Base-by-base conservation (phyloP, 257 asterid species). In the Solanum sitiens region DNA sequence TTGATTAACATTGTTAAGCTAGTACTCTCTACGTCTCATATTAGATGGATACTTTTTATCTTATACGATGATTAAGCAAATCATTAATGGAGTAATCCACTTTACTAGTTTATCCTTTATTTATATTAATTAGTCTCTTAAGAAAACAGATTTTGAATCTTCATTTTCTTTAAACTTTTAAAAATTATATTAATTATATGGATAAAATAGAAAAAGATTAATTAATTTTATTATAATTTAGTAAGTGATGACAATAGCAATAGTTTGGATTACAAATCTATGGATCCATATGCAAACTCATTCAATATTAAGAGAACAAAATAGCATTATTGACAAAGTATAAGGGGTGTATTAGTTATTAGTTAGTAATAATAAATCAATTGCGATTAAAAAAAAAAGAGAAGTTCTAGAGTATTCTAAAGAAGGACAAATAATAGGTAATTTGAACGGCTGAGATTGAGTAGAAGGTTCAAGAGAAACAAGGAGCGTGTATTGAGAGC, bases 401-500 rank as follows among this genome's bases (percentile, higher is more conserved):
- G 63, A 86, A 32, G 37, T 89, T 91, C 91, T 88, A 88, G 91
- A 91, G 32, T 61, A 77, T 91, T 89, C 91, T 79, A 50, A 76
- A 44, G 86, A 18, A 68, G 25, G 16, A 71, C 40, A 21, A 73
- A 32, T 27, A 30, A 47, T 45, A 80, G 7, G 42, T 14, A 35
- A 76, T 30, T 42, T 61, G 27, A 71, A 88, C 93, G 93, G 90
- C 87, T 84, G 87, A 53, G 91, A 89, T 88, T 75, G 25, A 86
- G 45, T 72, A 70, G 92, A 91, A 87, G 91, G 53, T 88, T 89
- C 88, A 91, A 35, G 93, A 91, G 45, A 33, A 73, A 88, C 83
- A n/a, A 47, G 7, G 65, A 80, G 89, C 90, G 93, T 89, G 42
- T 23, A 83, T 89, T 84, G 44, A 45, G 20, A 45, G 25, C 15